Evolutionary conservation across 257 asterid genomes (phyloP).

Genomic region (Penstemon newberryi): DNA sequence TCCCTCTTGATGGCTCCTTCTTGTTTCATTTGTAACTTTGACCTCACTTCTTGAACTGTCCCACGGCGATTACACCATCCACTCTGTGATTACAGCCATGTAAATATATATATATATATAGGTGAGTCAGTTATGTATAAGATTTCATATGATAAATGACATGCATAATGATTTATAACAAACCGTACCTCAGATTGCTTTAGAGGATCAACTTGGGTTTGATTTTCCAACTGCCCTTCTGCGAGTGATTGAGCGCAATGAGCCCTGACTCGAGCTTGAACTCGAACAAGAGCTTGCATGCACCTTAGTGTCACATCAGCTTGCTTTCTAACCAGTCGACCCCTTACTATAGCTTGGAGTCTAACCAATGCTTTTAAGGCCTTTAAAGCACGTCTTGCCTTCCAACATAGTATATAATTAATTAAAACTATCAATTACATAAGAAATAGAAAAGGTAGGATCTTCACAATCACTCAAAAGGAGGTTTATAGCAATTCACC

Average conservation of each 20-base stretch:
- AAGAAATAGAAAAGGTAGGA: background rate
- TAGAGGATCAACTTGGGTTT: slow-evolving; percentile 41
- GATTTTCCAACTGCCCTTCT: slow-evolving; percentile 30
- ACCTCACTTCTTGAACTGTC: slow-evolving; percentile 62
- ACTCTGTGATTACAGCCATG: slow-evolving; percentile 36
- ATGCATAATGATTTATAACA: background rate
- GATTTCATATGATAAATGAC: background rate
- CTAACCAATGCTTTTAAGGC: slow-evolving; percentile 88
- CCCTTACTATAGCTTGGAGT: slow-evolving; percentile 91
- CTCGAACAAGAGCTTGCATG: slow-evolving; percentile 89
- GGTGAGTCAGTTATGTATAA: background rate
- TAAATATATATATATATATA: background rate
- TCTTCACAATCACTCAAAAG: no score
- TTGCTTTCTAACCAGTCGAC: slow-evolving; percentile 75
- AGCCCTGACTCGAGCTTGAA: slow-evolving; percentile 80
- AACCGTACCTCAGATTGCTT: slow-evolving; percentile 63
- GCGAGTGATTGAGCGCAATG: slow-evolving; percentile 44
- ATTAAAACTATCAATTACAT: background rate
- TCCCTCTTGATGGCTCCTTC: slow-evolving; percentile 89
- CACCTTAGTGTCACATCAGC: slow-evolving; percentile 82
- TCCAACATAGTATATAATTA: background rate
- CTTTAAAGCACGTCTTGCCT: slow-evolving; percentile 91
- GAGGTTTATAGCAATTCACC: no score
- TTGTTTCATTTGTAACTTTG: slow-evolving; percentile 78
- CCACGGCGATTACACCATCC: slow-evolving; percentile 91